Evolutionary conservation across 2,329 filamentous ascomycete species (phyloP), one percentile per base, ranked within the genome.

Genomic region (Gaeumannomyces sp.): DNA sequence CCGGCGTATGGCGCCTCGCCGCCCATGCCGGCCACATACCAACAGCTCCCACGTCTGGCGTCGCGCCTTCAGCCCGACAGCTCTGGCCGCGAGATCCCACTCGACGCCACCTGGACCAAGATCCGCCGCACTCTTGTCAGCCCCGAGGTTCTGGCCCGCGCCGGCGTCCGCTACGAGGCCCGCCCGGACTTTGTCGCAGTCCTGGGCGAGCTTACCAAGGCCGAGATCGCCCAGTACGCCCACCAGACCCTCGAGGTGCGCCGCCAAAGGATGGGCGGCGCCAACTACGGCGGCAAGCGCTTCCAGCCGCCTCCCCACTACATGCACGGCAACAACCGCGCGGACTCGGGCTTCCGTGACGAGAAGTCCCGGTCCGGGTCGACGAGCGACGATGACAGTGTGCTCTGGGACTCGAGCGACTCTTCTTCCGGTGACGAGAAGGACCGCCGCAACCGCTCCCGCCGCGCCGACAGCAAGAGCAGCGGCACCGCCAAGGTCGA

Each of bases 121-220:
- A 85, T 88, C 45, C 79, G 77, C 64, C 80, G 85, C 16, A 76
- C 75, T 1, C 76, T 86, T 0, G 79, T 88, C 11, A 86, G 84
- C n/a, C 80, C 82, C 6, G 84, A 86, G 67, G 83, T 86, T 0
- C 76, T 88, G 3, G 77, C 81, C 56, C 76, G 79, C 58, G 83
- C 84, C 4, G 80, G 83, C 16, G 78, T 85, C 28, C 81, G 85
- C 13, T 88, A 86, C 69, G 85, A 88, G 72, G 85, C 85, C 13
- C 79, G 83, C 1, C 85, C 84, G 0, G 80, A 83, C 1, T 88
- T 85, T 66, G 84, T 88, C 3, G 86, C 85, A 16, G 74, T 89
- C 4, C 78, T 89, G 0, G 86, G 86, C 5, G 76, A 81, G 19
- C 76, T 88, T 3, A 76, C 76, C 2, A 78, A 78, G 1, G 80